Base-by-base conservation (phyloP, 75 land plant species). In the Sequoiadendron giganteum region DNA sequence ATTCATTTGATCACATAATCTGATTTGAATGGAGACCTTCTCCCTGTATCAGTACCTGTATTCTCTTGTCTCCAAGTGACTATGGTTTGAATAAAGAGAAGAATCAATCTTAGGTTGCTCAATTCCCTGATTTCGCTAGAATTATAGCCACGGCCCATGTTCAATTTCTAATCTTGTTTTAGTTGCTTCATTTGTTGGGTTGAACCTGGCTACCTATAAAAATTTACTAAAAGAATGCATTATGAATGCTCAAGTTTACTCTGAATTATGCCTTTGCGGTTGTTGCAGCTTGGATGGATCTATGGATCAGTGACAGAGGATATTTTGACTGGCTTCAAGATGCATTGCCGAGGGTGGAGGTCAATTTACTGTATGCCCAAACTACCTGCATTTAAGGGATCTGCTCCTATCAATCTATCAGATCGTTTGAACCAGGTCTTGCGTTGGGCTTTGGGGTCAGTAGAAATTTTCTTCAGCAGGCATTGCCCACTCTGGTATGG, bases 361-460 rank as follows among this genome's bases (percentile, higher is more conserved):
- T 96, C 97, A 2, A 92, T 96, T 16, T 96, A 96, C 92, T 96
- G 97, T 90, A 96, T 96, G 97, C 97, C 97, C 42, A 90, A 91
- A 88, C 87, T 91, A 87, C 86, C 97, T 6, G 97, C 97, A 48
- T 96, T 96, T 87, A 96, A 96, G 85, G 97, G 97, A 9, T 92
- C 97, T 47, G 97, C 97, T 43, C 97, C 97, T 2, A 96, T 96
- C 91, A 96, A 96, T 86, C 89, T 96, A 30, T 95, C 97, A 32
- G 96, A 96, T 86, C 89, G 97, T 76, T 92, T 96, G 76, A 92
- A 95, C 87, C 97, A 95, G 85, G 97, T 95, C 39, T 91, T 96
- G 25, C 95, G 97, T 38, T 95, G 97, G 97, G 97, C 97, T 25
- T 92, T 96, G 47, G 97, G 97, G 5, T 96, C 97, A 19, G 95